Conservation (phyloP, 768 basidiomycete species). For the Boletus vermiculosoides region DNA sequence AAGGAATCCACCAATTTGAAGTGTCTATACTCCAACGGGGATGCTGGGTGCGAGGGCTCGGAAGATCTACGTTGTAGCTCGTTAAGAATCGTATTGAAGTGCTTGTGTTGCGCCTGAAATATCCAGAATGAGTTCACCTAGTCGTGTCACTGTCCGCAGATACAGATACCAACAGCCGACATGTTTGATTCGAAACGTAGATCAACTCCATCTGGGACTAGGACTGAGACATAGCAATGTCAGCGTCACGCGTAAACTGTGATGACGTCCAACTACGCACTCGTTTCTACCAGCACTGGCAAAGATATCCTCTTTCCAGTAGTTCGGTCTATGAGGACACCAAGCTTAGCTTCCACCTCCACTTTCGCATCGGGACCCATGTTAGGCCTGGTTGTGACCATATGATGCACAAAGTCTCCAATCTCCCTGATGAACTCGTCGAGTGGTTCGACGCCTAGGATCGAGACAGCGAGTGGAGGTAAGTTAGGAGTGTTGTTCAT, state of each 20-base stretch:
- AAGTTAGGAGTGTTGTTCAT: conserved; percentile 35
- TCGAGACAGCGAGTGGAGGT: conserved; percentile 72
- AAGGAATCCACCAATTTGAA: conserved; percentile 79
- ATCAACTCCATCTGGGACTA: conserved; percentile 59
- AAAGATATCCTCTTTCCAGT: conserved; percentile 58
- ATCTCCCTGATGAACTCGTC: conserved; percentile 93
- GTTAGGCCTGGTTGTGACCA: conserved; percentile 57
- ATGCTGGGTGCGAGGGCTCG: conserved; percentile 49
- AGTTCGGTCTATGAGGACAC: conserved; percentile 60
- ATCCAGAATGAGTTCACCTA: conserved; percentile 10
- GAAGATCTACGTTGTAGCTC: conserved; percentile 59
- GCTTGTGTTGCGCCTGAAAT: conserved; percentile 76
- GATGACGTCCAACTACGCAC: conserved; percentile 45
- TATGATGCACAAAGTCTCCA: conserved; percentile 83
- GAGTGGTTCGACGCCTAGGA: conserved; percentile 85
- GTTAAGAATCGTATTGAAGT: conserved; percentile 88
- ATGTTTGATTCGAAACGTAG: conserved; percentile 91
- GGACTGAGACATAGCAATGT: conserved; percentile 47
- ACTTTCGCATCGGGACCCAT: conserved; percentile 49
- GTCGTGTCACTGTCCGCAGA: conserved; percentile 5
- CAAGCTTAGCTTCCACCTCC: conserved; percentile 92
- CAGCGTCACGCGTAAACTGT: neutral
- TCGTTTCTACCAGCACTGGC: conserved; percentile 81
- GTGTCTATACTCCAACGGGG: conserved; percentile 73
- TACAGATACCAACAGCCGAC: conserved; percentile 61